Conservation (phyloP, 495 filamentous ascomycete genomes). For the Lophium mytilinum region DNA sequence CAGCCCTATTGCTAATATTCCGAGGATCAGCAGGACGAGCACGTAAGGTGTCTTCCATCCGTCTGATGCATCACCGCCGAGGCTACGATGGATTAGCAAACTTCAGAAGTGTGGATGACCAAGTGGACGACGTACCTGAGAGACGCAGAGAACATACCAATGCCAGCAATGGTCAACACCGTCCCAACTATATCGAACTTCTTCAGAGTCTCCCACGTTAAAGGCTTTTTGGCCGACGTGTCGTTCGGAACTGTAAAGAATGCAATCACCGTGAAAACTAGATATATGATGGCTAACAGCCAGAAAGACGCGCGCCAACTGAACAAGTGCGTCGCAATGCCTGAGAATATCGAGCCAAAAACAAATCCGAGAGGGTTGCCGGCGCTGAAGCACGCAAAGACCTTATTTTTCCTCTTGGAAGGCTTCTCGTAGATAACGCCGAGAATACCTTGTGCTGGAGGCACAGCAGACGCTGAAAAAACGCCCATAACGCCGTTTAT, state of each 20-base stretch:
- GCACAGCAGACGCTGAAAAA: slow-evolving; percentile 54
- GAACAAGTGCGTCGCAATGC: slow-evolving; percentile 57
- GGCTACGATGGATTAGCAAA: slow-evolving; percentile 23
- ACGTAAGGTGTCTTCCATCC: slow-evolving; percentile 38
- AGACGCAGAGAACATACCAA: slow-evolving; percentile 56
- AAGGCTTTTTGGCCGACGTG: slow-evolving; percentile 37
- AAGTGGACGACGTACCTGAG: slow-evolving; percentile 44
- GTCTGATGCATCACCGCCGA: slow-evolving; percentile 41
- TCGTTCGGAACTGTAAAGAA: slow-evolving; percentile 59
- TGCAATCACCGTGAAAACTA: slow-evolving; percentile 49
- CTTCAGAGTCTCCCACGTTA: slow-evolving; percentile 44
- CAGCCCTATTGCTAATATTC: slow-evolving; percentile 26
- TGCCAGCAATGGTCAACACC: slow-evolving; percentile 52
- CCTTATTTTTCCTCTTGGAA: slow-evolving; percentile 55
- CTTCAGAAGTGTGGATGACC: background rate
- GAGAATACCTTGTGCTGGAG: slow-evolving; percentile 58
- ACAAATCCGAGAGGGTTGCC: slow-evolving; percentile 66
- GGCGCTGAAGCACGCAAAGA: slow-evolving; percentile 59
- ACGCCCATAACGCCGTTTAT: slow-evolving; percentile 57
- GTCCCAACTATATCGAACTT: slow-evolving; percentile 60
- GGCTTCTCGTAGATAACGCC: slow-evolving; percentile 57
- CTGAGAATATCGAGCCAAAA: slow-evolving; percentile 56
- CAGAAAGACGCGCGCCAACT: slow-evolving; percentile 62
- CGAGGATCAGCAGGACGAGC: slow-evolving; percentile 32
- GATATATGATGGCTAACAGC: slow-evolving; percentile 54